Percentiles rank a stretch among this genome's conserved stretches.
Evolutionary conservation across 2,329 filamentous ascomycete species (phyloP).

Genomic region (Drechmeria coniospora): DNA sequence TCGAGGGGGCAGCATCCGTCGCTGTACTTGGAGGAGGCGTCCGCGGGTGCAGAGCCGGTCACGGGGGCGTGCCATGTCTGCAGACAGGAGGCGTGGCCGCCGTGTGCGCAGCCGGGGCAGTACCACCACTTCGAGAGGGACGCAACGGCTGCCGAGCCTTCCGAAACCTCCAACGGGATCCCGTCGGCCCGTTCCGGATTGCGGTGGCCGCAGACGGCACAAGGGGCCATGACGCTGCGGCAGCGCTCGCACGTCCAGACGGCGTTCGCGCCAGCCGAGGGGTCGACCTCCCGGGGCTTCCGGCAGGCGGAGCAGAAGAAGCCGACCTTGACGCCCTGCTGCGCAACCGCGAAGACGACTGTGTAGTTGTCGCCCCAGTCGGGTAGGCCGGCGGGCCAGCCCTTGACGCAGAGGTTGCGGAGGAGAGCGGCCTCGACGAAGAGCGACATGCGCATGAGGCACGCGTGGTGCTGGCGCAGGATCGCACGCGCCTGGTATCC

Average conservation of each 20-base stretch:
- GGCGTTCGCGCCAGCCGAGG: slow-evolving; percentile 23
- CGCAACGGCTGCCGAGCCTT: slow-evolving; percentile 9
- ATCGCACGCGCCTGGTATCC: slow-evolving; percentile 38
- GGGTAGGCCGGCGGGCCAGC: slow-evolving; percentile 35
- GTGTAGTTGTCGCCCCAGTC: slow-evolving; percentile 40
- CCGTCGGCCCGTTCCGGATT: slow-evolving; percentile 28
- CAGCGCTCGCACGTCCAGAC: slow-evolving; percentile 48
- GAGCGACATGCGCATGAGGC: slow-evolving; percentile 42
- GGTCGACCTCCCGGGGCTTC: slow-evolving; percentile 39
- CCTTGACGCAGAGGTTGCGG: slow-evolving; percentile 43
- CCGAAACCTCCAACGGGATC: slow-evolving; percentile 15
- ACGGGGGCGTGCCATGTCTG: slow-evolving; percentile 39
- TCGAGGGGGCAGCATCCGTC: slow-evolving; percentile 50
- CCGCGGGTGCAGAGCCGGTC: slow-evolving; percentile 9
- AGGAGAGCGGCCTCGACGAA: slow-evolving; percentile 46
- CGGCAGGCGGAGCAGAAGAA: slow-evolving; percentile 40
- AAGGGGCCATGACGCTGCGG: slow-evolving; percentile 34
- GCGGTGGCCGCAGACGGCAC: slow-evolving; percentile 42
- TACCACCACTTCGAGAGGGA: slow-evolving; percentile 42
- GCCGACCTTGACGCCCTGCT: slow-evolving; percentile 36
- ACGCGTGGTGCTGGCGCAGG: slow-evolving; percentile 42
- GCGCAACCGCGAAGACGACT: slow-evolving; percentile 35
- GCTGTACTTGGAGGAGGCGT: slow-evolving; percentile 18
- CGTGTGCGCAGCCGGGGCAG: slow-evolving; percentile 46
- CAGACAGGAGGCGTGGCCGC: slow-evolving; percentile 45